These are phyloP conservation scores for Coffea eugenioides DNA, from an alignment of 257 asterid species.

Conservation along the genomic window DNA sequence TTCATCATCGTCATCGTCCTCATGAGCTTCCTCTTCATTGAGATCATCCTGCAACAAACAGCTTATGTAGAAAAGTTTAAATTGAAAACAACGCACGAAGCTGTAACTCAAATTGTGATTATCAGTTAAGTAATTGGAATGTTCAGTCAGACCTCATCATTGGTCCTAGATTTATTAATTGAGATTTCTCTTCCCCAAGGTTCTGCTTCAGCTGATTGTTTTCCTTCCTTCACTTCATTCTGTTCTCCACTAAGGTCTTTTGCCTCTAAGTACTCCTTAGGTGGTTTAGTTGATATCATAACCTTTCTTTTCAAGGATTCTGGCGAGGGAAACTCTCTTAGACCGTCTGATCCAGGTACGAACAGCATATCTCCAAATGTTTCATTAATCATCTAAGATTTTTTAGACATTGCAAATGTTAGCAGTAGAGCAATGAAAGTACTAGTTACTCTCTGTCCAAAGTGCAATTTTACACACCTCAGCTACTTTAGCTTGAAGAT, in stretches of 20 bases:
- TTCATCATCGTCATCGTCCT: constrained; percentile 46
- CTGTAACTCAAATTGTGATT: not conserved
- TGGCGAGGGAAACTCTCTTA: constrained; percentile 67
- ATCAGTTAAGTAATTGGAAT: not conserved
- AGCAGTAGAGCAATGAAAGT: constrained; percentile 6
- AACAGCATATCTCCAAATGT: constrained; percentile 70
- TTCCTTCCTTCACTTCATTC: constrained; percentile 26
- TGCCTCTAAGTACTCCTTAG: constrained; percentile 56
- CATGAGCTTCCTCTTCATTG: constrained; percentile 37
- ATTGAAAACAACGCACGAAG: constrained; percentile 2
- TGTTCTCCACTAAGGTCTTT: constrained; percentile 32
- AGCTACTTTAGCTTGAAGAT: constrained; percentile 75
- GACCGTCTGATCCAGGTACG: constrained; percentile 44
- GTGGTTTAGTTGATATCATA: constrained; percentile 76
- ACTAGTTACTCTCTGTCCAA: constrained; percentile 1
- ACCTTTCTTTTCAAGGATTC: constrained; percentile 50
- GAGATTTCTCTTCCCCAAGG: constrained; percentile 45
- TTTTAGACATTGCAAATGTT: constrained; percentile 16
- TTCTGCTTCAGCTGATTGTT: constrained; percentile 29
- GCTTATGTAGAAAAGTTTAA: not conserved
- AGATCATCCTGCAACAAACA: constrained; percentile 39
- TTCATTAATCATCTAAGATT: constrained; percentile 67
- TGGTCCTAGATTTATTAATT: constrained; percentile 18
- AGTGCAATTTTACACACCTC: constrained; percentile 40
- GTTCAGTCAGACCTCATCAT: constrained; percentile 39